Conservation (phyloP, 139 green algal genomes). For the Chlamydomonas incerta region DNA sequence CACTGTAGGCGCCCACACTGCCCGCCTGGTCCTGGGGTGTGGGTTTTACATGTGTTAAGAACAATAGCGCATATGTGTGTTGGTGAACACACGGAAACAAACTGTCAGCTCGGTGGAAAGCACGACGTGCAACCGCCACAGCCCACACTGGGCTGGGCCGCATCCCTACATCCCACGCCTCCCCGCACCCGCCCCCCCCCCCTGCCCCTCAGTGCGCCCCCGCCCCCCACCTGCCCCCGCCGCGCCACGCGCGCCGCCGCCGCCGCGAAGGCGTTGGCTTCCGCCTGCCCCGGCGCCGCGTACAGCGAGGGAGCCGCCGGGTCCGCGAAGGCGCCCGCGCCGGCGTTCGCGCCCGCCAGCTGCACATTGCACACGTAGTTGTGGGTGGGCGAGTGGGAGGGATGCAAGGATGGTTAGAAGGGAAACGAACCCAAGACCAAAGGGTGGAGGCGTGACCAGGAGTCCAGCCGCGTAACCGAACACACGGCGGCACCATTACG, state of each 20-base stretch:
- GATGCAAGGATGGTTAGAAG: neutral
- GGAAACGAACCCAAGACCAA: neutral
- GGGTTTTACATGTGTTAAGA: too few relatives aligned
- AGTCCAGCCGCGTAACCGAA: neutral
- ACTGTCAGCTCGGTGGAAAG: too few relatives aligned
- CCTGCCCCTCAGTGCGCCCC: too few relatives aligned
- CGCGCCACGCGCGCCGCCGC: constrained; percentile 15
- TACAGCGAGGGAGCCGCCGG: constrained; percentile 17
- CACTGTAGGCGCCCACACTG: constrained; percentile 2
- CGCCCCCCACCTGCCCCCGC: neutral
- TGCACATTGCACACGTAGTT: neutral
- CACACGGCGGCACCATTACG: too few relatives aligned
- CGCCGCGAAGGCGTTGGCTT: neutral
- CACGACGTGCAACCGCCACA: too few relatives aligned
- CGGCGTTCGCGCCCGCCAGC: constrained; percentile 14
- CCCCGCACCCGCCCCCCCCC: too few relatives aligned
- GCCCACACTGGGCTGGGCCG: too few relatives aligned
- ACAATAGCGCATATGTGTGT: too few relatives aligned
- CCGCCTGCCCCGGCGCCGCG: neutral
- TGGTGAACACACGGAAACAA: too few relatives aligned
- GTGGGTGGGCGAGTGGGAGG: neutral
- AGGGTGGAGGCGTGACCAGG: too few relatives aligned
- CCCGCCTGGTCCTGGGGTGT: neutral
- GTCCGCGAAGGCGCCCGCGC: neutral
- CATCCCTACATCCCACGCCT: too few relatives aligned